These are phyloP conservation scores for Tetracladium marchalianum DNA, from an alignment of 495 filamentous ascomycete genomes.

Conservation along the genomic window DNA sequence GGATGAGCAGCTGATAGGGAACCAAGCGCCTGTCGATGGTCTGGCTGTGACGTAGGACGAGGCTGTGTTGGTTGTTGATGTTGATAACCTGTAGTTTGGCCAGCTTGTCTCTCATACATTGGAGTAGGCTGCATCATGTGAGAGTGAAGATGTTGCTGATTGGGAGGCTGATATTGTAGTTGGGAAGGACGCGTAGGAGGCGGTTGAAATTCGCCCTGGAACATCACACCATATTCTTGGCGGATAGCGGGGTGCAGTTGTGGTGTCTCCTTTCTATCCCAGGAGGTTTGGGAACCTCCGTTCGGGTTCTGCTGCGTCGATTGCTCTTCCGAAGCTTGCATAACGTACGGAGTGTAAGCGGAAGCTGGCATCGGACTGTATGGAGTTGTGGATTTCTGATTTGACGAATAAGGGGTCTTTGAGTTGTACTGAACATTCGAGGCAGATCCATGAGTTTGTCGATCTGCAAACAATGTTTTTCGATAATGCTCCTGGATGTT, in stretches of 20 bases:
- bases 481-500: constrained; percentile 31
- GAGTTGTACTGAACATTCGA: constrained; percentile 11
- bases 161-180: constrained; percentile 2
- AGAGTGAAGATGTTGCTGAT: constrained; percentile 1
- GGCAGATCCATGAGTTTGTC: constrained; percentile 3
- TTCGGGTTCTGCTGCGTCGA: background rate
- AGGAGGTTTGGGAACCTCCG: constrained; percentile 7
- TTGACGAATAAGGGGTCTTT: background rate
- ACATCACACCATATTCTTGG: constrained; percentile 28
- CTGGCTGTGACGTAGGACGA: background rate
- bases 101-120: constrained; percentile 6
- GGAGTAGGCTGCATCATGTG: constrained; percentile 3
- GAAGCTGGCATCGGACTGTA: background rate
- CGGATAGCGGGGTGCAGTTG: constrained; percentile 36
- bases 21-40: background rate
- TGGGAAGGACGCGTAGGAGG: constrained; percentile 1
- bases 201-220: constrained; percentile 21
- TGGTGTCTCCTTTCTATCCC: constrained; percentile 15
- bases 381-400: background rate
- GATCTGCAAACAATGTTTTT: constrained; percentile 13
- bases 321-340: background rate
- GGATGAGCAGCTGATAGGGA: background rate
- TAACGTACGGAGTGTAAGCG: background rate
- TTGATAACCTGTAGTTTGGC: background rate
- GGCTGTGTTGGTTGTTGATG: background rate